phyloP scores from a whole-genome alignment of 179 eudicot species.

The Carnegiea gigantea region DNA sequence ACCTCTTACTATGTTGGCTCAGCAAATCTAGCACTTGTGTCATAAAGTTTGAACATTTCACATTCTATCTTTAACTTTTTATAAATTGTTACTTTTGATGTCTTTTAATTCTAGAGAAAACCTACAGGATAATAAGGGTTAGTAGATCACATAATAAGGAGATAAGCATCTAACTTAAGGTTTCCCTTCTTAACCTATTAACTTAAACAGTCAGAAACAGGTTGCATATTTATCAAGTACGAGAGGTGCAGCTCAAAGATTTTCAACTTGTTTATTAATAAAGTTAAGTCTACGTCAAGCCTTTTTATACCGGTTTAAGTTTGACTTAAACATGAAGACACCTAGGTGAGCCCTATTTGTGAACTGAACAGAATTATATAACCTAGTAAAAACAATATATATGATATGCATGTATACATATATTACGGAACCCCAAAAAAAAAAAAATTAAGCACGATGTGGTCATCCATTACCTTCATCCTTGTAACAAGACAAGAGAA shows the following conservation, averaged over 20 bases:
- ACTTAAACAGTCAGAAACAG: not conserved
- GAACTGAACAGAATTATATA: not conserved
- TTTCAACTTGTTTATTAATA: no score
- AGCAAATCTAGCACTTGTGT: no score
- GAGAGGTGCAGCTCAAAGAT: not conserved
- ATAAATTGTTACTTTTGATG: not conserved
- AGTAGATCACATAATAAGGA: not conserved
- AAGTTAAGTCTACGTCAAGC: not conserved
- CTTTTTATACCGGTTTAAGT: not conserved
- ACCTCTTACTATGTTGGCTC: no score
- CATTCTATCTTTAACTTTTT: no score
- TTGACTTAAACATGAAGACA: not conserved
- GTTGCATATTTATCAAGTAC: not conserved
- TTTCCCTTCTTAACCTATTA: not conserved
- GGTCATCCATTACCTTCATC: slow-evolving; percentile 64
- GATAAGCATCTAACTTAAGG: not conserved
- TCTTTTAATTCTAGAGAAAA: no score
- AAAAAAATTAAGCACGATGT: not conserved
- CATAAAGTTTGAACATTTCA: no score
- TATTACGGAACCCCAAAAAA: not conserved
- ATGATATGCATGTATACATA: not conserved
- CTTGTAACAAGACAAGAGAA: slow-evolving; percentile 81
- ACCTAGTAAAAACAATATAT: not conserved
- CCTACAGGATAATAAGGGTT: not conserved
- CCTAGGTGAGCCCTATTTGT: not conserved